These are phyloP conservation scores for Chaetomium tenue DNA, from an alignment of 495 filamentous ascomycete genomes.

Conservation along the genomic window DNA sequence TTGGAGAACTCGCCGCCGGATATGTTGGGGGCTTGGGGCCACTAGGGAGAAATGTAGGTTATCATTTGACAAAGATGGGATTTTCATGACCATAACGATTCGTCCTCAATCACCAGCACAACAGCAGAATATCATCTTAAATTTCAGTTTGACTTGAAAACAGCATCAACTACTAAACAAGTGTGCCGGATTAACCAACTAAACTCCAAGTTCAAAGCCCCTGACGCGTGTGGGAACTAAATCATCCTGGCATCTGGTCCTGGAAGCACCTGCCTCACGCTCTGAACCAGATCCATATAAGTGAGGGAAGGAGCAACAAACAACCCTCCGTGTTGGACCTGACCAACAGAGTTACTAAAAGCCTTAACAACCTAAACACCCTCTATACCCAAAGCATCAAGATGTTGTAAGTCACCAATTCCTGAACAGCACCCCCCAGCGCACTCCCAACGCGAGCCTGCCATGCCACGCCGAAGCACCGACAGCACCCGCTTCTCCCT, in stretches of 20 bases:
- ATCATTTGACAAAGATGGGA: no score
- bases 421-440: constrained; percentile 23
- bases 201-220: neutral
- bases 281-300: neutral
- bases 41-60: neutral
- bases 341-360: neutral
- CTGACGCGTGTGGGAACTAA: neutral
- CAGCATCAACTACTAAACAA: neutral
- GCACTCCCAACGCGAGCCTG: constrained; percentile 8
- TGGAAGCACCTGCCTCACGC: neutral
- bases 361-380: neutral
- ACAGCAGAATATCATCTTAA: no score
- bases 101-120: no score
- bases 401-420: constrained; percentile 1
- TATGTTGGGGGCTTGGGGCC: neutral
- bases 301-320: neutral
- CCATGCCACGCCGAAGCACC: constrained; percentile 33
- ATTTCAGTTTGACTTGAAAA: no score
- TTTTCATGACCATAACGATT: no score
- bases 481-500: constrained; percentile 28
- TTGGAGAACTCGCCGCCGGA: neutral
- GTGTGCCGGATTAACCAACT: neutral
- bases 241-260: neutral
- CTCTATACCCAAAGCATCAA: neutral
- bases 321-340: neutral